Conservation (phyloP, 257 asterid species). For the Pogostemon cablin region DNA sequence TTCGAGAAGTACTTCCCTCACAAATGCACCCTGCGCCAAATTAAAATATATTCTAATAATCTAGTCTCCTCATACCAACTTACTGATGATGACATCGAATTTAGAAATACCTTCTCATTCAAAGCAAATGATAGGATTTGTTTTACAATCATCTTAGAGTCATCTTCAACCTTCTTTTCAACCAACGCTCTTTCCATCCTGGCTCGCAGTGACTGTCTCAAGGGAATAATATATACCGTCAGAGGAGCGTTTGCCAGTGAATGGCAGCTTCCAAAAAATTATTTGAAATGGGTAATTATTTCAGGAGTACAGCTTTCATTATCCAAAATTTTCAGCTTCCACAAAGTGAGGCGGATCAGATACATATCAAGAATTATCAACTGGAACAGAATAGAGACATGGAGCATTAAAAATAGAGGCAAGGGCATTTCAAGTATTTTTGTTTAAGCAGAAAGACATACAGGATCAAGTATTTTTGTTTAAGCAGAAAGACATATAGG, state of each 20-base stretch:
- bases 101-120: conserved; percentile 67
- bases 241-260: conserved; percentile 21
- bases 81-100: conserved; percentile 25
- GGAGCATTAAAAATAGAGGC: conserved; percentile 16
- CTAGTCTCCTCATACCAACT: conserved; percentile 11
- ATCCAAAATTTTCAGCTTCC: neutral
- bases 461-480: neutral
- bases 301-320: conserved; percentile 8
- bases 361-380: conserved; percentile 8
- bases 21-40: conserved; percentile 73
- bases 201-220: conserved; percentile 82
- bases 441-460: neutral
- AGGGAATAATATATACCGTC: conserved; percentile 34
- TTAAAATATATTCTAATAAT: conserved; percentile 20
- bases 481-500: neutral
- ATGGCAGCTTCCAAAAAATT: neutral
- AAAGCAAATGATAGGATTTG: conserved; percentile 72
- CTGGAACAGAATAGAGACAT: conserved; percentile 13
- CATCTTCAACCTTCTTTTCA: conserved; percentile 53
- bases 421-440: neutral
- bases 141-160: conserved; percentile 56
- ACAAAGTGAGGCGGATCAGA: conserved; percentile 5
- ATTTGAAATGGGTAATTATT: neutral
- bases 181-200: conserved; percentile 58
- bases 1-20: conserved; percentile 78